phyloP scores from a whole-genome alignment of 169 alveolate genomes.

The Babesia divergens region DNA sequence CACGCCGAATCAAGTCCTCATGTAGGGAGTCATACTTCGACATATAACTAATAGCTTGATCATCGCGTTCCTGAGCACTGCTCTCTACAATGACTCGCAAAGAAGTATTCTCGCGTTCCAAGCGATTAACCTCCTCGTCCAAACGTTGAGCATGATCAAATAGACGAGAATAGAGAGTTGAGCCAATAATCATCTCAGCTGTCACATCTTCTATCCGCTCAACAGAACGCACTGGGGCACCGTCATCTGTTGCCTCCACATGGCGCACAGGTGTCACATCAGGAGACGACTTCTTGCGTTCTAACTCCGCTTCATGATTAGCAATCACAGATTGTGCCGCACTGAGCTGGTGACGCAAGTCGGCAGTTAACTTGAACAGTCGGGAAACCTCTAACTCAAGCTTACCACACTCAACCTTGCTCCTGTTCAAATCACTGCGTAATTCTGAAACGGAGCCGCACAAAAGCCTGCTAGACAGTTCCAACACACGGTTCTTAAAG shows the following conservation, averaged over 20 bases:
- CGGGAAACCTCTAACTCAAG: constrained; percentile 20
- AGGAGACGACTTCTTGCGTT: not conserved
- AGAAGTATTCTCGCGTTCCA: constrained; percentile 35
- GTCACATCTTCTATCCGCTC: constrained; percentile 41
- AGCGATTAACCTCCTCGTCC: constrained; percentile 35
- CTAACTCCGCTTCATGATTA: not conserved
- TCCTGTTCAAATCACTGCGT: not conserved
- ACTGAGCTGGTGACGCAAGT: constrained; percentile 2
- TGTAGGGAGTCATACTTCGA: not conserved
- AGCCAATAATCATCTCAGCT: constrained; percentile 47
- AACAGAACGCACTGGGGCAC: not conserved
- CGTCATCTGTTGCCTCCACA: not conserved
- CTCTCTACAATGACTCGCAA: constrained; percentile 1
- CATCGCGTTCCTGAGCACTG: not conserved
- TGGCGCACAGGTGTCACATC: too few relatives aligned
- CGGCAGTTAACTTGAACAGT: constrained; percentile 1
- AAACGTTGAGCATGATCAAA: not conserved
- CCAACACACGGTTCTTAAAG: not conserved
- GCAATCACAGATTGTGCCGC: not conserved
- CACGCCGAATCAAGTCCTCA: not conserved
- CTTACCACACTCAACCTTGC: not conserved
- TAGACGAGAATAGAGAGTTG: constrained; percentile 33
- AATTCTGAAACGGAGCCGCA: not conserved
- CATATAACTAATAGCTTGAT: not conserved
- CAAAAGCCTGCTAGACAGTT: not conserved